Evolutionary conservation across 768 basidiomycete species (phyloP), one percentile per base, ranked within the genome.

Genomic region (Podaxis sp.): DNA sequence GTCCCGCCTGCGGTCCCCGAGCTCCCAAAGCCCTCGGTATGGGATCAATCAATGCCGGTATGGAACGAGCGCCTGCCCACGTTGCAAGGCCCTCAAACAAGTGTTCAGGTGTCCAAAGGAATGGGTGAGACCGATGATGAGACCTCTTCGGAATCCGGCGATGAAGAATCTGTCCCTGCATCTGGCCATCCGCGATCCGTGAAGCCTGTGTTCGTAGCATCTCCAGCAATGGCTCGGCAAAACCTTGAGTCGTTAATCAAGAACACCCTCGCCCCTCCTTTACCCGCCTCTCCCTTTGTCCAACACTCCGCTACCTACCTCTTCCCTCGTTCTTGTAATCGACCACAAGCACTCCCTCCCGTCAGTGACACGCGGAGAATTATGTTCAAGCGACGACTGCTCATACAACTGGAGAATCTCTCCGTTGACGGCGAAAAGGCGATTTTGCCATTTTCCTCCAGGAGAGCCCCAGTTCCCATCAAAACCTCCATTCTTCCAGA

Each of bases 311-410:
- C 50, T n/a, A 66, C 65, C 9, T 69, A 66, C 64, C 43, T 73
- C 61, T 72, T 67, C 52, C 73, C 73, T 58, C 83, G 84, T 33
- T 88, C 87, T n/a, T 80, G 74, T 61, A 84, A 86, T 66, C 67
- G 67, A 52, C 63, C 76, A 59, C 72, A 66, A 53, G 65, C 69
- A 50, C 74, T 84, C 65, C 68, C 75, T 53, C 75, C 66, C 22
- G 64, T 63, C 49, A 76, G 77, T 38, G 78, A 80, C 24, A 68
- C 86, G 56, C 78, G 78, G 41, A 74, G 80, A 33, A 69, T 71
- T 62, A 66, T 86, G 67, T 79, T 85, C 74, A 86, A 80, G 72
- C 78, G 72, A 51, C 80, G 72, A 54, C 77, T 91, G 37, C 75
- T 85, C 37, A 70, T 71, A 12, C 82, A 77, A 57, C 69, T 88